Conservation (phyloP, 192 early-diverging fungal species). For the Spizellomyces punctatus region DNA sequence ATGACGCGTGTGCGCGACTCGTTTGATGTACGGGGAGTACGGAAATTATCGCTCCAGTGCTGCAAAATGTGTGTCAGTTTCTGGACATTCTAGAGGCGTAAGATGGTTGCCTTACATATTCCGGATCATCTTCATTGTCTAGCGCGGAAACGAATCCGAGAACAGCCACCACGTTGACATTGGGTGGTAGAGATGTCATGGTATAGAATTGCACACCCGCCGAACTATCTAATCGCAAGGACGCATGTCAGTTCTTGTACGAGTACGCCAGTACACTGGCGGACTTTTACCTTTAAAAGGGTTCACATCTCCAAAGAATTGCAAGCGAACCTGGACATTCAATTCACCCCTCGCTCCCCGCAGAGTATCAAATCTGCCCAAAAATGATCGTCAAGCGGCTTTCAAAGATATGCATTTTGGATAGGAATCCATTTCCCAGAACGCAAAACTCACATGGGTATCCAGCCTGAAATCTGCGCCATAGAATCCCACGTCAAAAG, state of each 20-base stretch:
- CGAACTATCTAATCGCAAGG: conserved; percentile 26
- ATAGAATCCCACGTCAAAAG: conserved; percentile 69
- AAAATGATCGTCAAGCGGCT: background rate
- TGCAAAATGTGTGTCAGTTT: conserved; percentile 10
- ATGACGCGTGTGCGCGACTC: conserved; percentile 72
- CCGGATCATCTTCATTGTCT: conserved; percentile 73
- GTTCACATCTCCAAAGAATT: conserved; percentile 82
- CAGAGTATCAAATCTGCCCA: conserved; percentile 60
- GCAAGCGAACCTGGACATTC: conserved; percentile 67
- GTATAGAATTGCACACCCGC: conserved; percentile 68
- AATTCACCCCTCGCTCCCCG: conserved; percentile 75
- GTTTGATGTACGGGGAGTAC: conserved; percentile 77
- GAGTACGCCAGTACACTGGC: background rate
- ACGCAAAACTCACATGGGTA: conserved; percentile 61
- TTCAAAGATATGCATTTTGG: too few species aligned
- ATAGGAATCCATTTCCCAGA: background rate
- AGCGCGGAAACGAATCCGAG: conserved; percentile 74
- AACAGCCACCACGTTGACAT: conserved; percentile 55
- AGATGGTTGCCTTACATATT: conserved; percentile 54
- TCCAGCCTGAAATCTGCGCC: conserved; percentile 73
- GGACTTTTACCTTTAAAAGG: conserved; percentile 75
- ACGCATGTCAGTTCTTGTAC: conserved; percentile 3
- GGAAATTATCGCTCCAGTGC: conserved; percentile 79
- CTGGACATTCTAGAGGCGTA: background rate
- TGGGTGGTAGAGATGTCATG: conserved; percentile 55